These are phyloP conservation scores for Iberis pinnata DNA, from an alignment of 345 rosid species.

Conservation along the genomic window DNA sequence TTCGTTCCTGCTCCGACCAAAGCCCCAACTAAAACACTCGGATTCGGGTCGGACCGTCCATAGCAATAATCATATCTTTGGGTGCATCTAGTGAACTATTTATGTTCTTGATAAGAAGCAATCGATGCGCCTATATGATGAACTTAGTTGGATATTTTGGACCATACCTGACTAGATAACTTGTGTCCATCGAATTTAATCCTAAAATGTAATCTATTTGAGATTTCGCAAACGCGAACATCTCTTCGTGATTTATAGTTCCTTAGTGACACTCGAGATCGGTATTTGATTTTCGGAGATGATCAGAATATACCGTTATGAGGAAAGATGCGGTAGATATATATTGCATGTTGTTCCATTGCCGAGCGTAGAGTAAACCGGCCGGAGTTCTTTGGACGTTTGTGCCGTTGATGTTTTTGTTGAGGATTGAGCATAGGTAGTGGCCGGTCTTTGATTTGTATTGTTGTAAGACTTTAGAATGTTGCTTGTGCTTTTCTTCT, in stretches of 20 bases:
- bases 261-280: conserved; percentile 45
- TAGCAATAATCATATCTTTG: conserved; percentile 62
- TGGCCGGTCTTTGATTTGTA: conserved; percentile 67
- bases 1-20: too few relatives aligned
- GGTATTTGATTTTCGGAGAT: conserved; percentile 35
- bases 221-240: conserved; percentile 52
- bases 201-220: conserved; percentile 79
- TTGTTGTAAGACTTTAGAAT: conserved; percentile 34
- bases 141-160: conserved; percentile 47
- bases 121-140: conserved; percentile 82
- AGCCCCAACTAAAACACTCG: conserved; percentile 48
- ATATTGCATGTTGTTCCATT: conserved; percentile 98
- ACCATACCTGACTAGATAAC: conserved; percentile 75
- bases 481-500: conserved; percentile 42
- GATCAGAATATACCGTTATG: conserved; percentile 62
- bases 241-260: conserved; percentile 33
- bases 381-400: conserved; percentile 62
- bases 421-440: conserved; percentile 80
- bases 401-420: conserved; percentile 45
- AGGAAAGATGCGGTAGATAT: conserved; percentile 77
- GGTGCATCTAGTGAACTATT: conserved; percentile 35
- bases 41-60: conserved; percentile 36
- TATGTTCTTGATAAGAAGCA: conserved; percentile 22
- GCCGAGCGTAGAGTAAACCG: conserved; percentile 67
- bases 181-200: conserved; percentile 59